phyloP scores from a whole-genome alignment of 768 basidiomycete genomes.

The Lentinula detonsa region DNA sequence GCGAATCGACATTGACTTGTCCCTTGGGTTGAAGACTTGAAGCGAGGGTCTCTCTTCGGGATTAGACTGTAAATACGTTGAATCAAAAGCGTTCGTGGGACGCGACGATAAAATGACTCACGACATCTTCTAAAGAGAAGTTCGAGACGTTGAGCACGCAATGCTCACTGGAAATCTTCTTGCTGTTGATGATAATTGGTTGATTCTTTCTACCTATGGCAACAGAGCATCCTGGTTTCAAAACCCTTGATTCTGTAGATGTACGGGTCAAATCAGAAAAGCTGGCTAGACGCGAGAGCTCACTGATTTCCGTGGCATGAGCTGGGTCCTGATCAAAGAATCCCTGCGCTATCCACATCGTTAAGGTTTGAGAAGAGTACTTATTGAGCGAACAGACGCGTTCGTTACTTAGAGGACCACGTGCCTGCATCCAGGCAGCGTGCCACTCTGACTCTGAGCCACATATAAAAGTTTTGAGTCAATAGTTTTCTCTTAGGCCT shows the following conservation, averaged over 20 bases:
- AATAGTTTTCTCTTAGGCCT: not conserved
- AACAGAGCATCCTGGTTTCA: constrained; percentile 55
- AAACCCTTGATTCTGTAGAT: constrained; percentile 34
- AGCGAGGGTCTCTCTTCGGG: constrained; percentile 43
- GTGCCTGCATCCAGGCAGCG: not conserved
- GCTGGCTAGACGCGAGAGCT: not conserved
- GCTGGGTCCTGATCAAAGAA: not conserved
- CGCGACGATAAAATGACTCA: constrained; percentile 27
- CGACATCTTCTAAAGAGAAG: constrained; percentile 47
- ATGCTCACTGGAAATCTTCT: constrained; percentile 61
- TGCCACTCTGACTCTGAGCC: too few species aligned
- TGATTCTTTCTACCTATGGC: constrained; percentile 51
- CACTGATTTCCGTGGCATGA: not conserved
- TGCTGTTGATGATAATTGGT: constrained; percentile 46
- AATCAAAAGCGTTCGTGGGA: not conserved
- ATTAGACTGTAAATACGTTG: constrained; percentile 33
- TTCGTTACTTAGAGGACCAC: not conserved
- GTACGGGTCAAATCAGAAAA: not conserved
- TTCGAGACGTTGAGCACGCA: constrained; percentile 50
- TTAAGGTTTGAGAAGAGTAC: not conserved
- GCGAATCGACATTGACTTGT: constrained; percentile 37
- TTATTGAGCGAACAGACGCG: not conserved
- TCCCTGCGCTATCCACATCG: not conserved
- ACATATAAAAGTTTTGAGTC: not conserved
- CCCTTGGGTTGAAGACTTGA: constrained; percentile 39